A percentile compares a stretch with the other conserved stretches of the same genome.
Evolutionary conservation across 2,329 filamentous ascomycete species (phyloP).

Genomic region (Zymoseptoria tritici): DNA sequence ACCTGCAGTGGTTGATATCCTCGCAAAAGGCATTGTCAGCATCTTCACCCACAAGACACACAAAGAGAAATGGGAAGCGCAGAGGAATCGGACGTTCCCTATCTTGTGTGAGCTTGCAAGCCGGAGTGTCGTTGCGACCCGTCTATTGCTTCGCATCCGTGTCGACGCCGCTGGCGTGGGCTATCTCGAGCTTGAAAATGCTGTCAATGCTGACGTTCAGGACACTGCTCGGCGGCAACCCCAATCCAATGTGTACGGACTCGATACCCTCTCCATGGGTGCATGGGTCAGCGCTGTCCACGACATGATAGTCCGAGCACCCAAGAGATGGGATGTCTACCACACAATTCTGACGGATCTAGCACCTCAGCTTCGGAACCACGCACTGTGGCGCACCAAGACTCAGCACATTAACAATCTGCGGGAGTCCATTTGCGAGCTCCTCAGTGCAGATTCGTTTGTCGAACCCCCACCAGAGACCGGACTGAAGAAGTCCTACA

Average conservation of each 20-base stretch:
- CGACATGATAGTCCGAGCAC: constrained; percentile 11
- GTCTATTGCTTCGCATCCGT: constrained; percentile 15
- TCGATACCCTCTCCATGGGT: constrained; percentile 11
- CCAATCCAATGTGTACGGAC: constrained; percentile 9
- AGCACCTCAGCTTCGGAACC: constrained; percentile 81
- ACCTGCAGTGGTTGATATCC: constrained; percentile 9
- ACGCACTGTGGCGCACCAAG: constrained; percentile 70
- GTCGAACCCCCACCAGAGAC: constrained; percentile 73
- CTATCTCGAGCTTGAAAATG: constrained; percentile 8
- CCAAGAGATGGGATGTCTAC: constrained; percentile 42
- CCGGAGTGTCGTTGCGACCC: constrained; percentile 14
- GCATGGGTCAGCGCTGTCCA: constrained; percentile 12
- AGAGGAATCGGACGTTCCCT: constrained; percentile 20
- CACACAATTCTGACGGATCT: constrained; percentile 82
- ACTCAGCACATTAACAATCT: constrained; percentile 69
- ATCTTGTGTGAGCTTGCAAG: constrained; percentile 14
- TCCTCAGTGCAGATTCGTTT: constrained; percentile 69
- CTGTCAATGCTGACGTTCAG: background rate
- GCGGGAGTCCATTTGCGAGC: constrained; percentile 70
- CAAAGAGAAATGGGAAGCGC: constrained; percentile 19
- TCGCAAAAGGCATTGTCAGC: constrained; percentile 14
- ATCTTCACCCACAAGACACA: constrained; percentile 19
- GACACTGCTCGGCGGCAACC: background rate
- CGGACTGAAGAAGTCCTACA: constrained; percentile 76
- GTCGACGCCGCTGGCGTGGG: constrained; percentile 17